Percentiles rank a stretch among this genome's conserved stretches.
Evolutionary conservation across 257 asterid genomes (phyloP).

Genomic region (Perilla frutescens): DNA sequence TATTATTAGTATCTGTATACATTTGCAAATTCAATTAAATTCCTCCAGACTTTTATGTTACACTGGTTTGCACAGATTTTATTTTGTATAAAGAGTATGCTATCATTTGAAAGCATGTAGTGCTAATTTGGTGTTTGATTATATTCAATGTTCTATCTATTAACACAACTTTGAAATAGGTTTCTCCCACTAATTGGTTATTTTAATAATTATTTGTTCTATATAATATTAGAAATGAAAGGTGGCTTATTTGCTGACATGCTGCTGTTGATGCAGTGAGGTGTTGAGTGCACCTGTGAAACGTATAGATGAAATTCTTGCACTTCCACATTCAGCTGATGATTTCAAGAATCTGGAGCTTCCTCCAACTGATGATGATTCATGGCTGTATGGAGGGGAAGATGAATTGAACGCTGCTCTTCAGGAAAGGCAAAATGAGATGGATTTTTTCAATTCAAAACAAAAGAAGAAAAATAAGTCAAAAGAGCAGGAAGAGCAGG

Average conservation of each 20-base stretch:
- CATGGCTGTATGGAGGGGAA: slow-evolving; percentile 93
- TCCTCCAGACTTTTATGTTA: background rate
- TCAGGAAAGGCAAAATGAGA: slow-evolving; percentile 87
- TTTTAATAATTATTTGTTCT: background rate
- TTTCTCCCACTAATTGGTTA: background rate
- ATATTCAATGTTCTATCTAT: background rate
- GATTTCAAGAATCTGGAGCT: slow-evolving; percentile 68
- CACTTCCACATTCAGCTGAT: slow-evolving; percentile 67
- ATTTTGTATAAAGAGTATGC: slow-evolving; percentile 14
- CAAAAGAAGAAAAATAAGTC: slow-evolving; percentile 64
- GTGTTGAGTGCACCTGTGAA: slow-evolving; percentile 74
- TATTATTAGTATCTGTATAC: slow-evolving; percentile 9
- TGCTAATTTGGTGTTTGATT: slow-evolving; percentile 10
- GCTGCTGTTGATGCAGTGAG: slow-evolving; percentile 60
- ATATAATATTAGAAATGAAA: slow-evolving; percentile 24
- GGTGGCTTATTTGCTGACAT: slow-evolving; percentile 21
- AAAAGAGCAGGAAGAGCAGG: slow-evolving; percentile 60
- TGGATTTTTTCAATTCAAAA: slow-evolving; percentile 69
- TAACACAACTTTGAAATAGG: background rate
- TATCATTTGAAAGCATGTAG: background rate
- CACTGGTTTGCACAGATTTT: background rate
- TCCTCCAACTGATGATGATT: slow-evolving; percentile 90
- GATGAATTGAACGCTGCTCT: slow-evolving; percentile 86
- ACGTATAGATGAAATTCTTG: slow-evolving; percentile 82
- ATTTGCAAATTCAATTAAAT: slow-evolving; percentile 1